Evolutionary conservation across 441 rosid species (phyloP).

Genomic region (Raphanus hybrid): DNA sequence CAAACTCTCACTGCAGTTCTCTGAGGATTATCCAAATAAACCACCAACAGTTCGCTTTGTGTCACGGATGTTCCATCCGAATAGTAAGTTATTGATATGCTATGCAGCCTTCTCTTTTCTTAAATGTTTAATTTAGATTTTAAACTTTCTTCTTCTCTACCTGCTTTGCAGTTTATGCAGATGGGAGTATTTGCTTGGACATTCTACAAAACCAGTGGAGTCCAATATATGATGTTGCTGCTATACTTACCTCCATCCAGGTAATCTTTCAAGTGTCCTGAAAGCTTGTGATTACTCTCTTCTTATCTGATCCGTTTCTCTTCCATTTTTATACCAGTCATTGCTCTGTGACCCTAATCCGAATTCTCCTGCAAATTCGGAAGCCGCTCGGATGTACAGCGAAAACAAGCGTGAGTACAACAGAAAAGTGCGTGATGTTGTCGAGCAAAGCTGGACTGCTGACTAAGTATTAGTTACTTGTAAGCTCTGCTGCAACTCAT

Average conservation of each 20-base stretch:
- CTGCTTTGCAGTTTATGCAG: conserved; percentile 65
- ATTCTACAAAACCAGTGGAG: conserved; percentile 80
- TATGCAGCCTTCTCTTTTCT: background rate
- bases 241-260: conserved; percentile 80
- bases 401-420: conserved; percentile 45
- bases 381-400: conserved; percentile 44
- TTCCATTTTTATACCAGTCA: background rate
- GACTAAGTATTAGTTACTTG: conserved; percentile 28
- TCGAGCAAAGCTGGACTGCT: conserved; percentile 46
- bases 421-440: conserved; percentile 40
- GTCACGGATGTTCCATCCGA: conserved; percentile 79
- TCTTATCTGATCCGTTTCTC: conserved; percentile 8
- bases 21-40: conserved; percentile 79
- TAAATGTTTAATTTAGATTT: background rate
- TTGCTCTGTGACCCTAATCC: conserved; percentile 37
- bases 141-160: conserved; percentile 18
- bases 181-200: conserved; percentile 78
- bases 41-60: conserved; percentile 78
- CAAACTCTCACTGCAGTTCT: conserved; percentile 67
- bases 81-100: conserved; percentile 53
- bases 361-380: conserved; percentile 41
- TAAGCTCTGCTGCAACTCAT: conserved; percentile 29
- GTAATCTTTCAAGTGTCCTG: conserved; percentile 30
- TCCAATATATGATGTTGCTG: conserved; percentile 81
- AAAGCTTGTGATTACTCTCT: background rate